Evolutionary conservation across 1,284 basidiomycete species (phyloP), one percentile per base, ranked within the genome.

Genomic region (Leccinum fallax): DNA sequence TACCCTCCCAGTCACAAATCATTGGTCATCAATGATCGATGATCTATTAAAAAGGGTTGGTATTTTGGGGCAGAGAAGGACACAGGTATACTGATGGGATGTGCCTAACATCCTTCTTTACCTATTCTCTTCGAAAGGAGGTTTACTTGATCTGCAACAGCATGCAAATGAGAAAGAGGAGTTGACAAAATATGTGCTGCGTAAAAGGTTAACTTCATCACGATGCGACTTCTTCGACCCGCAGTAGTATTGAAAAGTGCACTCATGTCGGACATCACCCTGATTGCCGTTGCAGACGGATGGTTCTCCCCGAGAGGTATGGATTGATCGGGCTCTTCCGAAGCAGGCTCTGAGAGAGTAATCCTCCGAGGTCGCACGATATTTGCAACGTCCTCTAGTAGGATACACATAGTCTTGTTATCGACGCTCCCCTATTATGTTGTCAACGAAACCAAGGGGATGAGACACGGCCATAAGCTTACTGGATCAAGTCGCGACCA

Each of bases 401-500:
- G 75, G 24, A 85, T 67, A 2, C 79, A 68, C 62, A 89, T 82
- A 4, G 81, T 76, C 24, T 75, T 69, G n/a, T 79, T 69, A 28
- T 80, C 77, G 64, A 84, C 74, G 38, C 76, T 71, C 19, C 76
- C 82, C 85, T 88, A 60, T 64, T 19, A 26, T 15, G 11, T 43
- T 59, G 40, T 67, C 60, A 65, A 66, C 51, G 55, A 54, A 53
- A 52, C 40, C 4, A 32, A 48, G 10, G 16, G n/a, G 57, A 51
- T 48, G 57, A 24, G 19, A 59, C 13, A 43, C 40, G 28, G 38
- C 8, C 26, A 19, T 19, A 11, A 21, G 76, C 83, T 55, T 66
- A 88, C 88, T 19, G 78, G 67, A 28, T 80, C 77, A 60, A 87
- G 81, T 11, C 81, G 78, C 8, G 88, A 85, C 85, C 86, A 89